Conservation (phyloP, 345 rosid species). For the Hypericum perforatum region DNA sequence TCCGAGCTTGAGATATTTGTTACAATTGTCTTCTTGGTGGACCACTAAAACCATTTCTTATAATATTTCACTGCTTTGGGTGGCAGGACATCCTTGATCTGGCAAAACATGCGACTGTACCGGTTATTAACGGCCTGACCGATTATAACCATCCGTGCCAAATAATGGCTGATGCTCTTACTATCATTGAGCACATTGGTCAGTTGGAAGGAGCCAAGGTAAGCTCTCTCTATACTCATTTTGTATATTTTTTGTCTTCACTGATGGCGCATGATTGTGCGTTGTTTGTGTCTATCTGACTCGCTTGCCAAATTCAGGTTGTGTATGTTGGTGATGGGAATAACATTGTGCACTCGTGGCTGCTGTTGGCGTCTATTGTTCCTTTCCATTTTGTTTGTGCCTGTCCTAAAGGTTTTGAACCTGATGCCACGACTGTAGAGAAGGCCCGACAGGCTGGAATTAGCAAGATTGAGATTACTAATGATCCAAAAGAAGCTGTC, state of each 20-base stretch:
- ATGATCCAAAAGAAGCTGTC: slow-evolving; percentile 85
- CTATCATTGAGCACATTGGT: slow-evolving; percentile 83
- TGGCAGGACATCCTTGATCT: slow-evolving; percentile 81
- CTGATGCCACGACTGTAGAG: slow-evolving; percentile 61
- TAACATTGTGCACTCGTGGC: slow-evolving; percentile 93
- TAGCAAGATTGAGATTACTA: slow-evolving; percentile 80
- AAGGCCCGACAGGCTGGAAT: slow-evolving; percentile 68
- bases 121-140: slow-evolving; percentile 65
- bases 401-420: slow-evolving; percentile 84
- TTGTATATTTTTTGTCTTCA: background rate
- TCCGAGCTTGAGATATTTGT: background rate
- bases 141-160: slow-evolving; percentile 96
- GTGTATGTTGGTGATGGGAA: slow-evolving; percentile 97
- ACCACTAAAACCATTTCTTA: too few relatives aligned
- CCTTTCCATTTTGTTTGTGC: slow-evolving; percentile 96
- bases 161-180: slow-evolving; percentile 98
- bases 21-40: background rate
- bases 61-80: background rate
- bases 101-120: slow-evolving; percentile 48
- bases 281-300: slow-evolving; percentile 9
- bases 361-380: slow-evolving; percentile 76
- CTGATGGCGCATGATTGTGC: background rate
- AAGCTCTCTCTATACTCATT: slow-evolving; percentile 7
- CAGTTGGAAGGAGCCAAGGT: slow-evolving; percentile 92
- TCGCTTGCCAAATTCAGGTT: slow-evolving; percentile 41